Evolutionary conservation across 768 basidiomycete species (phyloP).

Genomic region (Wakefieldia striispora): DNA sequence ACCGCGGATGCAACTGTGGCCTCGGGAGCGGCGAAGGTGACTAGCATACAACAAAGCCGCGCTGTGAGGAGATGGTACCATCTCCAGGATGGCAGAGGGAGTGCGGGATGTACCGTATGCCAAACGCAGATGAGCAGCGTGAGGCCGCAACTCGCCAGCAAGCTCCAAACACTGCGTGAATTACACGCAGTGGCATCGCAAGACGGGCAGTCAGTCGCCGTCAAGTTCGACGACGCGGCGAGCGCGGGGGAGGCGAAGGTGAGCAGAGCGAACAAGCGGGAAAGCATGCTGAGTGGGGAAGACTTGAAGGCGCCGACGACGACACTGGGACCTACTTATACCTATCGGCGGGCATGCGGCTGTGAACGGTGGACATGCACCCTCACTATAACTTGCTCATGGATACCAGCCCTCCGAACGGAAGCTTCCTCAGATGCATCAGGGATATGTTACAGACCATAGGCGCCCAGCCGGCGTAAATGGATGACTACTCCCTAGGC

Average conservation of each 20-base stretch:
- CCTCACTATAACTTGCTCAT: background rate
- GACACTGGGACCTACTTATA: background rate
- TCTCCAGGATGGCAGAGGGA: background rate
- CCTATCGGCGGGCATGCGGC: too few relatives aligned
- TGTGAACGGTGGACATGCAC: too few relatives aligned
- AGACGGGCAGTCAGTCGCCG: background rate
- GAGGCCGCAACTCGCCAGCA: background rate
- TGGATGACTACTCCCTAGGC: too few relatives aligned
- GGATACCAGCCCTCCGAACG: too few relatives aligned
- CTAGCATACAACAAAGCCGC: background rate
- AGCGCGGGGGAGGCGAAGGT: background rate
- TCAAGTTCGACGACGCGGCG: background rate
- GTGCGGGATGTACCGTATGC: background rate
- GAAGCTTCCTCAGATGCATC: too few relatives aligned
- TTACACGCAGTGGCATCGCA: background rate
- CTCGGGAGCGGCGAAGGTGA: background rate
- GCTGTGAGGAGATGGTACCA: background rate
- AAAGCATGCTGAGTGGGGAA: background rate
- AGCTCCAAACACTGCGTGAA: background rate
- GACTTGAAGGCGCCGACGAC: too few relatives aligned
- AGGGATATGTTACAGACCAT: too few relatives aligned
- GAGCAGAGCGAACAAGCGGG: background rate
- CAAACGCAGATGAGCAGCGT: background rate
- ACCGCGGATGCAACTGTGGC: background rate
- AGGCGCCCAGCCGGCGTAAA: too few relatives aligned